Evolutionary conservation across 2,329 filamentous ascomycete species (phyloP).

Genomic region (Ophiostoma pallidulum): DNA sequence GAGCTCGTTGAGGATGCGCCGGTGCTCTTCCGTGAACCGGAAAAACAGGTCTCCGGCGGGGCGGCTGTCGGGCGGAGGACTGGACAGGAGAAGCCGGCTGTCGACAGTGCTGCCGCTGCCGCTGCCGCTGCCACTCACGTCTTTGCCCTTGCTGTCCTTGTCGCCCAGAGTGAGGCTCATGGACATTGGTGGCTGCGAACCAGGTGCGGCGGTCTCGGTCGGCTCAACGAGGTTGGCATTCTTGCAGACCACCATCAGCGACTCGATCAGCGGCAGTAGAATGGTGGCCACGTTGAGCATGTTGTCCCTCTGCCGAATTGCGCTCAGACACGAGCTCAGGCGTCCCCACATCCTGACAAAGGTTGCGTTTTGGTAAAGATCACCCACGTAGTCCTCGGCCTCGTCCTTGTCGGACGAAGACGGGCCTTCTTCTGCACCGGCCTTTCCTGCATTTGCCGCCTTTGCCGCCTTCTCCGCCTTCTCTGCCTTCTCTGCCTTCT

Average conservation of each 20-base stretch:
- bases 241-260: constrained; percentile 98
- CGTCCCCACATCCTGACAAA: constrained; percentile 90
- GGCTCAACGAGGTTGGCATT: constrained; percentile 73
- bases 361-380: constrained; percentile 81
- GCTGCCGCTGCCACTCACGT: neutral
- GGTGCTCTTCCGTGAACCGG: constrained; percentile 93
- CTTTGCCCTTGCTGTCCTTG: neutral
- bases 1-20: constrained; percentile 94
- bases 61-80: constrained; percentile 57
- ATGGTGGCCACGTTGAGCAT: constrained; percentile 98
- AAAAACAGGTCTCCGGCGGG: constrained; percentile 64
- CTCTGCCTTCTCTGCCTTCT: no score
- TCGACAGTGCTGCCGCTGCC: constrained; percentile 17
- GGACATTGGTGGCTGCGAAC: constrained; percentile 2
- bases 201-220: constrained; percentile 25
- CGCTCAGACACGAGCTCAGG: constrained; percentile 76
- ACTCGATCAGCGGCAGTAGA: constrained; percentile 85
- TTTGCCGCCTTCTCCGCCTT: no score
- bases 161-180: constrained; percentile 11
- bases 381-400: constrained; percentile 77
- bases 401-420: constrained; percentile 20
- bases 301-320: constrained; percentile 84
- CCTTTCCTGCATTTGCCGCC: no score
- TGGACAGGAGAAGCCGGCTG: constrained; percentile 52
- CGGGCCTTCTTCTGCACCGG: no score